Evolutionary conservation across 176 grass and related monocot species (phyloP), one percentile per base, ranked within the genome.

Genomic region (Echinochloa phyllopogon): DNA sequence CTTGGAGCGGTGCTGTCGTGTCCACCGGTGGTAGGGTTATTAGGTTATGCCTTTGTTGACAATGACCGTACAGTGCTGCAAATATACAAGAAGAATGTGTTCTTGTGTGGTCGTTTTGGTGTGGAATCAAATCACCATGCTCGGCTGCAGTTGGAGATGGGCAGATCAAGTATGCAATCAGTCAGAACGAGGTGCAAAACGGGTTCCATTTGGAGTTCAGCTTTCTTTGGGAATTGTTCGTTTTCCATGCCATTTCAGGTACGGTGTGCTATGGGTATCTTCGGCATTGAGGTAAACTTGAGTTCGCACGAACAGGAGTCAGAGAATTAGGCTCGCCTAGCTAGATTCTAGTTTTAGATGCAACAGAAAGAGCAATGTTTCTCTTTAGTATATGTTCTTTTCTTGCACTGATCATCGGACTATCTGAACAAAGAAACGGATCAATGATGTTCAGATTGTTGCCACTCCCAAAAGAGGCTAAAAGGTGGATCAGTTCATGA

Each of bases 341-440:
- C 62, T 69, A 25, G 17, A 69, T 75, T 58, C 45, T 65, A 45
- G 23, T 45, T 36, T 2, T 23, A 72, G 45, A 25, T 43, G 47
- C 7, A 57, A 10, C 61, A 50, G 33, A 12, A 27, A 41, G 68
- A 13, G 53, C 8, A 37, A 15, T 1, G 17, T 45, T 1, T 11
- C 3, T 44, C 72, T 63, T 86, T 82, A 23, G 78, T 8, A 77
- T 40, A 72, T 65, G 57, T 83, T 83, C 83, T 72, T 90, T 86
- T 49, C 83, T 65, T 77, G 38, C 1, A 24, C 16, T 0, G 78
- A 72, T 27, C 5, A 65, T 25, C 23, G 20, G 8, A 49, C 38
- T 48, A 8, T 29, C 37, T 12, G 6, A 27, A 38, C 2, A 71
- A 39, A 69, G 2, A 60, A 59, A 74, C 27, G 5, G 9, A 3